These are phyloP conservation scores for Petunia axillaris DNA, from an alignment of 257 asterid genomes.

Conservation along the genomic window DNA sequence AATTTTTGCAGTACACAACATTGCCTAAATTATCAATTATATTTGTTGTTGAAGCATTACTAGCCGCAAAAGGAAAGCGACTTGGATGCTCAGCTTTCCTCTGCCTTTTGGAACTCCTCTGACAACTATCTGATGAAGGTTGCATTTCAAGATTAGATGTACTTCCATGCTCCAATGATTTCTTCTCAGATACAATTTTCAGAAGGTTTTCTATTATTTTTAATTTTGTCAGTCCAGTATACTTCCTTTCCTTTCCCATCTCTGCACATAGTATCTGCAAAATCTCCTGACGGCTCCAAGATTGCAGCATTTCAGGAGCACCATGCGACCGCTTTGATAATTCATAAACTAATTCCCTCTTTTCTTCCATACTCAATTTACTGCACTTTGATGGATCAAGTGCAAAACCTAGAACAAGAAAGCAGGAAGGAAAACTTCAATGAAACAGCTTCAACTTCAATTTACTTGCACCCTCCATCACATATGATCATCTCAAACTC, in stretches of 20 bases:
- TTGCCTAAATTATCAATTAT: constrained; percentile 41
- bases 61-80: constrained; percentile 39
- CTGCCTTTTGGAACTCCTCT: constrained; percentile 69
- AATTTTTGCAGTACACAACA: constrained; percentile 65
- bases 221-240: constrained; percentile 85
- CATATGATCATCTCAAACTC: not conserved
- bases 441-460: not conserved
- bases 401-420: constrained; percentile 52
- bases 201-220: constrained; percentile 83
- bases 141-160: constrained; percentile 43
- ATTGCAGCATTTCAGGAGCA: constrained; percentile 74
- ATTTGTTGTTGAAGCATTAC: constrained; percentile 33
- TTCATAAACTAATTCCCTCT: constrained; percentile 74
- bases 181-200: constrained; percentile 72
- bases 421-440: constrained; percentile 15
- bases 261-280: constrained; percentile 89
- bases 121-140: constrained; percentile 49
- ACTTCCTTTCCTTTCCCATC: constrained; percentile 95
- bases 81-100: constrained; percentile 60
- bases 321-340: constrained; percentile 70
- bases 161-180: constrained; percentile 45
- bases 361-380: constrained; percentile 78
- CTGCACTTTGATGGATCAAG: constrained; percentile 74
- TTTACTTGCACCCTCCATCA: not conserved
- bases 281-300: constrained; percentile 96